Conservation (phyloP, 2,329 filamentous ascomycete species). For the Periconia digitata region DNA sequence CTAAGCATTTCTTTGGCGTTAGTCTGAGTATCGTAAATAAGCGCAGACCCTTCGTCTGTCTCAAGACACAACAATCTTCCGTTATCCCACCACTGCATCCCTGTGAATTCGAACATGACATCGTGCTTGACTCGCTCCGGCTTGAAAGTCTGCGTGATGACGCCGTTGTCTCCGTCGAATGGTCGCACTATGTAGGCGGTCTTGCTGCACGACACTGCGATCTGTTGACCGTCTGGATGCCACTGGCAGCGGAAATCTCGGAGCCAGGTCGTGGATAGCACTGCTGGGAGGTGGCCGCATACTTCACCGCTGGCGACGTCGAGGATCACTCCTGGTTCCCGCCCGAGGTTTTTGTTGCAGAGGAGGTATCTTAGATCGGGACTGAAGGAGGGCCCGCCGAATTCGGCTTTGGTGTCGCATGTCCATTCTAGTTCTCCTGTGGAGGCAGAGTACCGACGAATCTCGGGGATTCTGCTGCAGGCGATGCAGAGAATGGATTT, state of each 20-base stretch:
- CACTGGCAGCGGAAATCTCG: constrained; percentile 22
- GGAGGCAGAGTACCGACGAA: constrained; percentile 26
- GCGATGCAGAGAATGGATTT: constrained; percentile 26
- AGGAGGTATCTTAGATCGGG: constrained; percentile 25
- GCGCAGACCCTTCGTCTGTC: constrained; percentile 20
- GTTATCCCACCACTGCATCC: constrained; percentile 20
- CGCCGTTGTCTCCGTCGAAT: constrained; percentile 19
- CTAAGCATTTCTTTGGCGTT: constrained; percentile 32
- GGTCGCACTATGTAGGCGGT: constrained; percentile 26
- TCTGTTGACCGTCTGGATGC: constrained; percentile 23
- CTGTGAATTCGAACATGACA: constrained; percentile 10
- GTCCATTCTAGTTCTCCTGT: constrained; percentile 24
- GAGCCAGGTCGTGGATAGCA: constrained; percentile 19
- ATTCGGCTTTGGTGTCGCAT: constrained; percentile 17
- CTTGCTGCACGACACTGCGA: constrained; percentile 22
- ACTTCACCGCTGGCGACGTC: constrained; percentile 17
- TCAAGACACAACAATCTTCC: constrained; percentile 18
- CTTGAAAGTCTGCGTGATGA: constrained; percentile 20
- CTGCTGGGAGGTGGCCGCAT: constrained; percentile 15
- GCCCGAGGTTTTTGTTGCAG: constrained; percentile 23
- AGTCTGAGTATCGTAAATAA: constrained; percentile 25
- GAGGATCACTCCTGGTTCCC: constrained; percentile 18
- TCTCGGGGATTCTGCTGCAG: constrained; percentile 30
- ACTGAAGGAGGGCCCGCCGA: constrained; percentile 30
- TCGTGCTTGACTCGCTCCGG: constrained; percentile 5